These are phyloP conservation scores for Berkeleyomyces rouxiae DNA, from an alignment of 2,329 filamentous ascomycete genomes.

Conservation along the genomic window DNA sequence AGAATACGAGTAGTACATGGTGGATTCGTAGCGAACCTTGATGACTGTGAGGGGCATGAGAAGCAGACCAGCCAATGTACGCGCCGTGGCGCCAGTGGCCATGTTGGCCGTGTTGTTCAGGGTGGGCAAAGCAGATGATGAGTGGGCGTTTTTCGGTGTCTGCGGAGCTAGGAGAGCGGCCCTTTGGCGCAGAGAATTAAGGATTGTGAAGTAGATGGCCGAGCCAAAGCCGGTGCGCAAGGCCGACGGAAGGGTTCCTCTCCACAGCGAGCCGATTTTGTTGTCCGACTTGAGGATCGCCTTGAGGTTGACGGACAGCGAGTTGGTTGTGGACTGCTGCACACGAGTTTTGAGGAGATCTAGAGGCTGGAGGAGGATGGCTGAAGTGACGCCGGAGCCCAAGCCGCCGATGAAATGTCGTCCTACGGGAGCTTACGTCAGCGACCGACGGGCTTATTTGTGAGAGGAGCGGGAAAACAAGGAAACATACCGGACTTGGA, in stretches of 20 bases:
- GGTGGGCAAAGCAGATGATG: slow-evolving; percentile 64
- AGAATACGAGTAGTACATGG: slow-evolving; percentile 60
- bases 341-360: slow-evolving; percentile 94
- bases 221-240: slow-evolving; percentile 84
- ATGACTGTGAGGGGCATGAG: slow-evolving; percentile 94
- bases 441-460: not conserved
- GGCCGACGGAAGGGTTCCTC: slow-evolving; percentile 82
- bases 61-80: slow-evolving; percentile 73
- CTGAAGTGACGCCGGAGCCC: slow-evolving; percentile 70
- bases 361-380: slow-evolving; percentile 81
- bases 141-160: slow-evolving; percentile 22
- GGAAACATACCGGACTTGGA: slow-evolving; percentile 11
- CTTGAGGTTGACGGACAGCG: slow-evolving; percentile 52
- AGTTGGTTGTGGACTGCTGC: slow-evolving; percentile 63
- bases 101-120: slow-evolving; percentile 76
- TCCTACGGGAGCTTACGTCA: slow-evolving; percentile 26
- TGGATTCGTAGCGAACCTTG: slow-evolving; percentile 91
- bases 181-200: slow-evolving; percentile 56
- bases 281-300: slow-evolving; percentile 38
- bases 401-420: slow-evolving; percentile 85
- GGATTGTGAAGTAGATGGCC: slow-evolving; percentile 80
- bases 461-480: not conserved
- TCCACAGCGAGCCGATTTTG: slow-evolving; percentile 59
- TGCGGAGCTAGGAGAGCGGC: slow-evolving; percentile 4
- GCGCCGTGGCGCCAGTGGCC: slow-evolving; percentile 64